phyloP scores from a whole-genome alignment of 2,329 filamentous ascomycete species.

The Stagonosporopsis vannaccii region DNA sequence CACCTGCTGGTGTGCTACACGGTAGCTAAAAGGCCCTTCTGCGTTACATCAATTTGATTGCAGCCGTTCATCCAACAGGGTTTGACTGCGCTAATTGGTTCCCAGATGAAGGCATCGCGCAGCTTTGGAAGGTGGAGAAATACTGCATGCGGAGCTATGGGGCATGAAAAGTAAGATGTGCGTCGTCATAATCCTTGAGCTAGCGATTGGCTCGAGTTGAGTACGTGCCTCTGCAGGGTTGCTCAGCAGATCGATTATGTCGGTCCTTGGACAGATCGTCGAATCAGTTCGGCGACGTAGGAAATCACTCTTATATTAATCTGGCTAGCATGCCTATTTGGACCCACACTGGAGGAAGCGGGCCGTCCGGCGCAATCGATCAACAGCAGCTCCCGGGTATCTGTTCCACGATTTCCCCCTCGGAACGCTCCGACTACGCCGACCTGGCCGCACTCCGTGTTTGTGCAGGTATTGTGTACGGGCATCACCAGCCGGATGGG shows the following conservation, averaged over 20 bases:
- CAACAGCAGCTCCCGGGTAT: slow-evolving; percentile 13
- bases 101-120: neutral
- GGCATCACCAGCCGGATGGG: neutral
- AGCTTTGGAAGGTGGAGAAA: slow-evolving; percentile 5
- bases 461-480: neutral
- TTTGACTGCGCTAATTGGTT: neutral
- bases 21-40: neutral
- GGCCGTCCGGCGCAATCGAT: slow-evolving; percentile 16
- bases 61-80: slow-evolving; percentile 1
- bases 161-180: neutral
- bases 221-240: slow-evolving; percentile 3
- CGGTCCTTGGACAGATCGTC: slow-evolving; percentile 1
- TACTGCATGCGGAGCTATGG: slow-evolving; percentile 5
- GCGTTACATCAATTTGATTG: neutral
- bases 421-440: neutral
- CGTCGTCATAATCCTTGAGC: neutral
- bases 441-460: neutral
- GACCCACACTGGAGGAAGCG: slow-evolving; percentile 7
- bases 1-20: neutral
- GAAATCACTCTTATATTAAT: neutral
- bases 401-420: neutral
- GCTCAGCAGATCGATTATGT: slow-evolving; percentile 24
- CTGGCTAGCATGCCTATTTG: neutral
- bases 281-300: slow-evolving; percentile 17
- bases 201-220: slow-evolving; percentile 8